Conservation (phyloP, 805 yeast species). For the Zygosaccharomyces bisporus region DNA sequence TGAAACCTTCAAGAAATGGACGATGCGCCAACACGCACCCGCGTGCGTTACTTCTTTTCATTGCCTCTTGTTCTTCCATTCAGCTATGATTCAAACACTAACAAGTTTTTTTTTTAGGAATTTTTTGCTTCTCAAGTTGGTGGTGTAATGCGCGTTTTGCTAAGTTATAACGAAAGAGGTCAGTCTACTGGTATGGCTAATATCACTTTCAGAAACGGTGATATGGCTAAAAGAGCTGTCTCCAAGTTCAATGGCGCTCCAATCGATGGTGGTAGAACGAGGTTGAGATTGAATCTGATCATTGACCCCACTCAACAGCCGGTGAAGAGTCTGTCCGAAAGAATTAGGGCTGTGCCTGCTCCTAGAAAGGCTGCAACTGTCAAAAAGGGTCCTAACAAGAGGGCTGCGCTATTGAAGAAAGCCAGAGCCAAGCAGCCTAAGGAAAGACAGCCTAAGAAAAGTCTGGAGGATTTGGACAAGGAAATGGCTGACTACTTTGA, state of each 20-base stretch:
- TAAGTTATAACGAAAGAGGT: conserved; percentile 83
- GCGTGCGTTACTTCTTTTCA: conserved; percentile 3
- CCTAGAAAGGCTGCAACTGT: conserved; percentile 15
- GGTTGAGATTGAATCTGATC: conserved; percentile 74
- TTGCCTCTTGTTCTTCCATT: conserved; percentile 10
- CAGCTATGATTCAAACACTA: conserved; percentile 9
- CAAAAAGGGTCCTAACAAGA: conserved; percentile 35
- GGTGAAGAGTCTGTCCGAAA: conserved; percentile 48
- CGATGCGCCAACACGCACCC: not conserved
- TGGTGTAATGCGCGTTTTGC: conserved; percentile 64
- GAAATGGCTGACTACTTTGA: conserved; percentile 96
- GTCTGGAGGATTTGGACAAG: conserved; percentile 90
- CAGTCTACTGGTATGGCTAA: conserved; percentile 90
- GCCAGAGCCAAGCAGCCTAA: conserved; percentile 34
- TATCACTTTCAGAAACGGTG: conserved; percentile 64
- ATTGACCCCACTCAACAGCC: conserved; percentile 79
- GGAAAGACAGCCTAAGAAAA: conserved; percentile 54
- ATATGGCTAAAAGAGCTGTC: conserved; percentile 74
- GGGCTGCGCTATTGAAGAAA: conserved; percentile 36
- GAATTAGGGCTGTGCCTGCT: conserved; percentile 51
- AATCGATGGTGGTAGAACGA: conserved; percentile 79
- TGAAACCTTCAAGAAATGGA: conserved; percentile 9
- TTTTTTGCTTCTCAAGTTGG: conserved; percentile 87
- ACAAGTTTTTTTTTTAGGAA: conserved; percentile 51
- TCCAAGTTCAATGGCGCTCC: conserved; percentile 88